These are phyloP conservation scores for Asterochloris erici DNA, from an alignment of 139 green algal genomes.

Conservation along the genomic window DNA sequence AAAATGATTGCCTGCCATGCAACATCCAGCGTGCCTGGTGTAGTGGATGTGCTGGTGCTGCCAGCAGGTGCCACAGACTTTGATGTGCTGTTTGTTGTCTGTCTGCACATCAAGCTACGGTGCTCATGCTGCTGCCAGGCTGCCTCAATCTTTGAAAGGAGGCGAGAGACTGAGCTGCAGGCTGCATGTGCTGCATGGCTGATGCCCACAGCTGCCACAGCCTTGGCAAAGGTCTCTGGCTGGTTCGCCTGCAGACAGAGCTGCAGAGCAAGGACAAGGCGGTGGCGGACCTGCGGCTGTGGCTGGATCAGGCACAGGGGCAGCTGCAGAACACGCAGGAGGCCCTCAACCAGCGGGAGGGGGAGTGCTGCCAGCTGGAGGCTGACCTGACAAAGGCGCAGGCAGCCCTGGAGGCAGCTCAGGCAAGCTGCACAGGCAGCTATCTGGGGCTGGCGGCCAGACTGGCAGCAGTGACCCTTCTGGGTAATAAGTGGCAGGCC, in stretches of 20 bases:
- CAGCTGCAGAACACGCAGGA: constrained; percentile 24
- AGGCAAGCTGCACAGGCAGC: neutral
- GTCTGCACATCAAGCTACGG: no score
- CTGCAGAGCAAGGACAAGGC: neutral
- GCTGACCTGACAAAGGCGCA: neutral
- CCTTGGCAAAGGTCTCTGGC: no score
- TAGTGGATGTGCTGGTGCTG: no score
- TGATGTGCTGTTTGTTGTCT: no score
- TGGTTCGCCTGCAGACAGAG: constrained; percentile 11
- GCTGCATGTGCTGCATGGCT: neutral
- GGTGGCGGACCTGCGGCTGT: constrained; percentile 3
- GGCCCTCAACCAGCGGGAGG: constrained; percentile 17
- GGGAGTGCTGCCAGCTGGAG: constrained; percentile 3
- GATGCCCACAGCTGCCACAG: neutral
- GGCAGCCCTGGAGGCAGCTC: constrained; percentile 1
- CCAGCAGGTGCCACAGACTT: no score
- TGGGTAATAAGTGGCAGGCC: neutral
- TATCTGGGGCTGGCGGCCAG: neutral
- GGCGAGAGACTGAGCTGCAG: no score
- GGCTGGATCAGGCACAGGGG: constrained; percentile 21
- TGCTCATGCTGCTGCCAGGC: no score
- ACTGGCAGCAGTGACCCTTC: neutral
- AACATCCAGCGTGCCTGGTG: no score
- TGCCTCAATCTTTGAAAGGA: no score
- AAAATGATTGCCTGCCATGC: no score